phyloP scores from a whole-genome alignment of 2,329 filamentous ascomycete genomes.

The Ophiostoma ulmi region DNA sequence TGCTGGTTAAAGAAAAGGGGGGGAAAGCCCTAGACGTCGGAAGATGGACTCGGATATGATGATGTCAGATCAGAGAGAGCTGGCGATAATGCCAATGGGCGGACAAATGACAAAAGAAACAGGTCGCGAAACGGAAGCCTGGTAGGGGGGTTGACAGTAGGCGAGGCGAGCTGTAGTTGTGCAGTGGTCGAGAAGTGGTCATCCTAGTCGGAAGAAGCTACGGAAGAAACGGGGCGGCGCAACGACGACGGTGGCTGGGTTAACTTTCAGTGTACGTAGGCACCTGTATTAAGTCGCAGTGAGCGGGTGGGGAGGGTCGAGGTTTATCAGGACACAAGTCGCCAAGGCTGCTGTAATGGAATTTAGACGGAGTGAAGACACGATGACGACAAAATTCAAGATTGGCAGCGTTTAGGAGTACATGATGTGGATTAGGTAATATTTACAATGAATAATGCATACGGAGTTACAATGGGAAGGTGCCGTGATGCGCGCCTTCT shows the following conservation, averaged over 20 bases:
- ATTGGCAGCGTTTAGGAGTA: background rate
- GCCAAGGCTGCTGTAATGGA: background rate
- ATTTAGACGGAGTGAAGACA: background rate
- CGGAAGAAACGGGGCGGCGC: constrained; percentile 23
- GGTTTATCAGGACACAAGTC: background rate
- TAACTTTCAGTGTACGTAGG: constrained; percentile 9
- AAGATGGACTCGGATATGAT: background rate
- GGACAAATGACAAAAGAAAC: background rate
- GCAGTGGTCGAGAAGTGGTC: background rate
- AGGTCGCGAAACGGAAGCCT: constrained; percentile 13
- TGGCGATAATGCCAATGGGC: background rate
- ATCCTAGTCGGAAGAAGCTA: constrained; percentile 15
- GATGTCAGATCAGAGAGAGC: background rate
- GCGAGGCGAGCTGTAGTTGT: background rate
- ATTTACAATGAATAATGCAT: background rate
- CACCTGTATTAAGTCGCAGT: constrained; percentile 6
- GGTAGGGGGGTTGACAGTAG: background rate
- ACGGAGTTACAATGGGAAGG: background rate
- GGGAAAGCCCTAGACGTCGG: background rate
- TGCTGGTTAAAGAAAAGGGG: constrained; percentile 9
- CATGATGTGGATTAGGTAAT: background rate
- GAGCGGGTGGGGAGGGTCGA: background rate
- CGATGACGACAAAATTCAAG: background rate
- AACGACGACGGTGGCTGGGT: constrained; percentile 22
- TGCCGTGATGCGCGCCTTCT: background rate